A percentile compares a stretch with the other conserved stretches of the same genome.
Conservation (phyloP, 2,329 filamentous ascomycete genomes). For the Microsporum audouinii region DNA sequence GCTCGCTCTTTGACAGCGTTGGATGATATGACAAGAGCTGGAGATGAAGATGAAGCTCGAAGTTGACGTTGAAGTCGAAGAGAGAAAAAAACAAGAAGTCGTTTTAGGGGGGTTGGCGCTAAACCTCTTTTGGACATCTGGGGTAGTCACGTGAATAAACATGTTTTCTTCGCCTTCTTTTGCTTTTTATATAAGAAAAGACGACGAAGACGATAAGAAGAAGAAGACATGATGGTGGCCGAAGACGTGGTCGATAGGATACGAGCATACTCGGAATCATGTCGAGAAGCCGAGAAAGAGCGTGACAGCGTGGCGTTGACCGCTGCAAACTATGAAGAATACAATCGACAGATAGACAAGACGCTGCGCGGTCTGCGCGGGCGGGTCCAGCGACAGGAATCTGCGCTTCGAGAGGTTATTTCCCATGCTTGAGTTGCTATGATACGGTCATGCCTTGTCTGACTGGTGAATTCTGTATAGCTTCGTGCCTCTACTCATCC, state of each 20-base stretch:
- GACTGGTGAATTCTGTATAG: conserved; percentile 15
- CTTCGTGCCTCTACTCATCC: conserved; percentile 23
- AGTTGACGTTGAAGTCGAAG: conserved; percentile 7
- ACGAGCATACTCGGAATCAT: conserved; percentile 23
- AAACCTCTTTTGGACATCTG: conserved; percentile 4
- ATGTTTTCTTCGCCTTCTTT: too few species aligned
- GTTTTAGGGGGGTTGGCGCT: neutral
- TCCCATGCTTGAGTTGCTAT: neutral
- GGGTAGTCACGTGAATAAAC: neutral
- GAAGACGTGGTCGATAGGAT: conserved; percentile 12
- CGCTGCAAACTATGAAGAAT: conserved; percentile 22
- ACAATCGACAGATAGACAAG: conserved; percentile 43
- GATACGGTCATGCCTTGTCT: conserved; percentile 12
- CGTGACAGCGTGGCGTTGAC: conserved; percentile 22
- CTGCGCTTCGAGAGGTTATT: conserved; percentile 36
- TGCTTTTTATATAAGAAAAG: neutral
- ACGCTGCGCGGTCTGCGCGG: conserved; percentile 57
- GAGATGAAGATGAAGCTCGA: conserved; percentile 6
- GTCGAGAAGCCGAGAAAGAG: conserved; percentile 26
- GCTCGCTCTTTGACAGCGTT: neutral
- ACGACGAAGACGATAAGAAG: neutral
- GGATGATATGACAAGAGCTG: conserved; percentile 8
- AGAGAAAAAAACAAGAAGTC: neutral
- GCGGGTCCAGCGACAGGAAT: conserved; percentile 38
- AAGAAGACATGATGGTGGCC: conserved; percentile 7